Conservation (phyloP, 495 filamentous ascomycete species). For the Recurvomyces mirabilis region DNA sequence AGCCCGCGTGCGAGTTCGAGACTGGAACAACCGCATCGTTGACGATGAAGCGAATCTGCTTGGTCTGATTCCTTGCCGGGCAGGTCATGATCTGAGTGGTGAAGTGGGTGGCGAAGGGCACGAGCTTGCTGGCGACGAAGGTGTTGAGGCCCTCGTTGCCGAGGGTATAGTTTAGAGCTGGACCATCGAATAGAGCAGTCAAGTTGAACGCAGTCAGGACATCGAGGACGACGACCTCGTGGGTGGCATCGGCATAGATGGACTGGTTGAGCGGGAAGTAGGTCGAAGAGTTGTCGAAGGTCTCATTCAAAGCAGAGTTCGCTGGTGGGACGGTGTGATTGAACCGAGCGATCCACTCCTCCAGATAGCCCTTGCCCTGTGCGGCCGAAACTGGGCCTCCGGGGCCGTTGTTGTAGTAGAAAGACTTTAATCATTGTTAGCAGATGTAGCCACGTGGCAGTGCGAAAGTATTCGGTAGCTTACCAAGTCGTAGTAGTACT, state of each 20-base stretch:
- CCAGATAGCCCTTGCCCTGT: conserved; percentile 51
- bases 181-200: conserved; percentile 37
- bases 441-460: no score
- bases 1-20: conserved; percentile 44
- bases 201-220: conserved; percentile 45
- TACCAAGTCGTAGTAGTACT: conserved; percentile 47
- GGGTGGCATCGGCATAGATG: conserved; percentile 33
- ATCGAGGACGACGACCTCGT: conserved; percentile 29
- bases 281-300: conserved; percentile 34
- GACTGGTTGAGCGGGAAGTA: conserved; percentile 43
- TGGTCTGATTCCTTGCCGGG: conserved; percentile 35
- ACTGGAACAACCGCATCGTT: conserved; percentile 54
- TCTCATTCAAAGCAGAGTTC: conserved; percentile 48
- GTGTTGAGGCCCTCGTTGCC: conserved; percentile 37
- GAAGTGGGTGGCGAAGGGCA: conserved; percentile 49
- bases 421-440: no score
- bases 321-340: conserved; percentile 42
- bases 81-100: conserved; percentile 52
- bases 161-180: conserved; percentile 36
- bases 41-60: conserved; percentile 53
- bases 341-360: conserved; percentile 50
- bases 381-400: conserved; percentile 52
- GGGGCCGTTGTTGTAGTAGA: conserved; percentile 43
- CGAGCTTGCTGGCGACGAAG: conserved; percentile 43
- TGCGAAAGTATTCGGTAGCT: no score